Evolutionary conservation across 2,329 filamentous ascomycete species (phyloP).

Genomic region (Fusarium succisae): DNA sequence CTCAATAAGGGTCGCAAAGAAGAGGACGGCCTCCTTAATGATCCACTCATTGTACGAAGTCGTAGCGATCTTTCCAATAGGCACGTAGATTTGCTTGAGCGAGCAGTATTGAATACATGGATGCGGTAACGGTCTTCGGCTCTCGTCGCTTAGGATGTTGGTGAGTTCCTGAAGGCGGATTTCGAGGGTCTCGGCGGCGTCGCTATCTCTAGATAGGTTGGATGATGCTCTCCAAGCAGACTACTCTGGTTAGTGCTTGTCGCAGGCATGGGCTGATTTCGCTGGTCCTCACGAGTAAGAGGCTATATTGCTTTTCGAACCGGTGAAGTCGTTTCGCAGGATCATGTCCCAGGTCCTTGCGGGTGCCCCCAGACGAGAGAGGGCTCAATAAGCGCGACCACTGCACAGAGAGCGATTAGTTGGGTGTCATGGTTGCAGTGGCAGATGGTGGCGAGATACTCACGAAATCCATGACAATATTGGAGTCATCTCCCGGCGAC

Average conservation of each 20-base stretch:
- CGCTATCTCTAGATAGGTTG: constrained; percentile 67
- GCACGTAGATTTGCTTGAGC: constrained; percentile 86
- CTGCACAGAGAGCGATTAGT: constrained; percentile 49
- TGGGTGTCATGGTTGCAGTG: constrained; percentile 6
- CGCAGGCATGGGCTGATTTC: not conserved
- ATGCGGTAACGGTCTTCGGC: constrained; percentile 86
- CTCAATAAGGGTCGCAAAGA: constrained; percentile 93
- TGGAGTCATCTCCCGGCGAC: constrained; percentile 55
- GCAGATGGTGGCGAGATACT: constrained; percentile 37
- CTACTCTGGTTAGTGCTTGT: constrained; percentile 45
- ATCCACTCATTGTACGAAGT: constrained; percentile 86
- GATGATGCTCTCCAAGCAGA: constrained; percentile 68
- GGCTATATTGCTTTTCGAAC: constrained; percentile 73
- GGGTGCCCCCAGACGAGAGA: constrained; percentile 64
- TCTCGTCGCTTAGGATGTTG: constrained; percentile 86
- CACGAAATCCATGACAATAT: constrained; percentile 66
- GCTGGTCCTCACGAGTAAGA: constrained; percentile 62
- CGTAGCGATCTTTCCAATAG: constrained; percentile 87
- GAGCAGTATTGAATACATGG: constrained; percentile 90
- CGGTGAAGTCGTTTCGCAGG: constrained; percentile 71
- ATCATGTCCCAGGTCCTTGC: constrained; percentile 69
- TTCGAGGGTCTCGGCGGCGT: constrained; percentile 70
- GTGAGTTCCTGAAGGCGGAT: constrained; percentile 71
- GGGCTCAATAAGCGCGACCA: constrained; percentile 75
- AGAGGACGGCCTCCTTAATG: constrained; percentile 82